These are phyloP conservation scores for Sugiyamaella americana DNA, from an alignment of 805 yeast species.

Conservation along the genomic window DNA sequence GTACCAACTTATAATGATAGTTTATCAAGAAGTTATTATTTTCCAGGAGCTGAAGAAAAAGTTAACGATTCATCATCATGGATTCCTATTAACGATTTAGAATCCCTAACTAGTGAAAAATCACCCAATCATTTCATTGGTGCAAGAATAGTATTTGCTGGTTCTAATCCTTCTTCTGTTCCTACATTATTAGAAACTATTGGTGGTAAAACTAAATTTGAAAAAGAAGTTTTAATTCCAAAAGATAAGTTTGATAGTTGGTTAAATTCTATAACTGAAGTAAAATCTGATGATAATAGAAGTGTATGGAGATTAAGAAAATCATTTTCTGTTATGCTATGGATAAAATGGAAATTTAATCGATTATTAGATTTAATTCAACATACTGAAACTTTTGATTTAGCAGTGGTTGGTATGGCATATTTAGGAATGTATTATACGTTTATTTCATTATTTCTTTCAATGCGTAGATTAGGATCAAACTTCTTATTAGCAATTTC, in stretches of 20 bases:
- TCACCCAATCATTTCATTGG: conserved; percentile 13
- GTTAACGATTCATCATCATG: conserved; percentile 7
- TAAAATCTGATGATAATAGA: conserved; percentile 12
- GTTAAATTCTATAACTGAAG: conserved; percentile 23
- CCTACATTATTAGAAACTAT: conserved; percentile 18
- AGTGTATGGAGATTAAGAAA: conserved; percentile 23
- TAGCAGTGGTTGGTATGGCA: conserved; percentile 69
- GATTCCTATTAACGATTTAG: conserved; percentile 6
- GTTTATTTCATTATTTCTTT: conserved; percentile 62
- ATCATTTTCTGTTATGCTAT: conserved; percentile 33
- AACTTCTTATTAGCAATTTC: conserved; percentile 82
- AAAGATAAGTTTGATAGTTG: conserved; percentile 27
- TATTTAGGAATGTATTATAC: conserved; percentile 87
- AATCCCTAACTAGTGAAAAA: not conserved
- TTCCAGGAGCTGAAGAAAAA: conserved; percentile 3
- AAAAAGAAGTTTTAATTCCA: conserved; percentile 20
- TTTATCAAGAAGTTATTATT: conserved; percentile 20
- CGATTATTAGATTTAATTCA: conserved; percentile 32
- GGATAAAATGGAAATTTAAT: conserved; percentile 31
- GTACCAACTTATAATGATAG: conserved; percentile 24
- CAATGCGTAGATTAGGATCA: conserved; percentile 74
- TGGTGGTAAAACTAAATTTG: conserved; percentile 14
- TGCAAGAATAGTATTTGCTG: conserved; percentile 22
- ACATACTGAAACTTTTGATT: conserved; percentile 82
- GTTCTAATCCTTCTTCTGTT: conserved; percentile 15